Evolutionary conservation across 1,284 basidiomycete species (phyloP).

Genomic region (Mixia osmundae): DNA sequence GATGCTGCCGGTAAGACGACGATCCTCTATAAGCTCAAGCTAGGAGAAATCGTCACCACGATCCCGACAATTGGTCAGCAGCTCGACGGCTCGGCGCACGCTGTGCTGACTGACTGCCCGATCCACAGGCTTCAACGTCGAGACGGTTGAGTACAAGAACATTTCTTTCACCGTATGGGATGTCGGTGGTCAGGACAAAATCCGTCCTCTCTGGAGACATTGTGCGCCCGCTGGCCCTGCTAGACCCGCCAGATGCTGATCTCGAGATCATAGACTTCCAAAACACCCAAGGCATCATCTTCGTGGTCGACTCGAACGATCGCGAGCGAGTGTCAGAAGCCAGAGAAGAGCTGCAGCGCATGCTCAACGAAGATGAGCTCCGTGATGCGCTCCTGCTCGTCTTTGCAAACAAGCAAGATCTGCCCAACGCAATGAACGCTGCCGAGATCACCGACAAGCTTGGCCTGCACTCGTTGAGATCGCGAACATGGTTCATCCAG

Average conservation of each 20-base stretch:
- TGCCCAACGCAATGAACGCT: slow-evolving; percentile 98
- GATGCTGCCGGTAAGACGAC: slow-evolving; percentile 45
- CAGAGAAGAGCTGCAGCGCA: slow-evolving; percentile 95
- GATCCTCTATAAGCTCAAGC: slow-evolving; percentile 96
- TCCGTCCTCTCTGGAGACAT: slow-evolving; percentile 96
- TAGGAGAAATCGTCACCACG: slow-evolving; percentile 96
- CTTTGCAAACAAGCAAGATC: slow-evolving; percentile 98
- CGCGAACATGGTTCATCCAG: slow-evolving; percentile 99
- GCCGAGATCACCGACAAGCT: slow-evolving; percentile 99
- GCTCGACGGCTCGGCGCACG: too few species aligned
- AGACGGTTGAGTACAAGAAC: slow-evolving; percentile 99
- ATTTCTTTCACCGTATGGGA: slow-evolving; percentile 99
- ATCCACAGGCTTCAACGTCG: slow-evolving; percentile 93
- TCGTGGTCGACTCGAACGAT: slow-evolving; percentile 99
- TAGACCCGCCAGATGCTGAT: background rate
- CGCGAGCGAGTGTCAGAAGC: slow-evolving; percentile 98
- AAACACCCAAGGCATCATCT: slow-evolving; percentile 99
- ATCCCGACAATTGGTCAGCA: slow-evolving; percentile 91
- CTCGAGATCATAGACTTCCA: slow-evolving; percentile 59
- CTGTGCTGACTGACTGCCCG: background rate
- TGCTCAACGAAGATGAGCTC: slow-evolving; percentile 99
- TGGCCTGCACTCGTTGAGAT: slow-evolving; percentile 84
- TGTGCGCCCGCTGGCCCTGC: slow-evolving; percentile 39
- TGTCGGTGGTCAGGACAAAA: slow-evolving; percentile 97
- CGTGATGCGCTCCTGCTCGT: slow-evolving; percentile 95